Evolutionary conservation across 2,329 filamentous ascomycete genomes (phyloP).

Genomic region (Trichoderma aggressivum): DNA sequence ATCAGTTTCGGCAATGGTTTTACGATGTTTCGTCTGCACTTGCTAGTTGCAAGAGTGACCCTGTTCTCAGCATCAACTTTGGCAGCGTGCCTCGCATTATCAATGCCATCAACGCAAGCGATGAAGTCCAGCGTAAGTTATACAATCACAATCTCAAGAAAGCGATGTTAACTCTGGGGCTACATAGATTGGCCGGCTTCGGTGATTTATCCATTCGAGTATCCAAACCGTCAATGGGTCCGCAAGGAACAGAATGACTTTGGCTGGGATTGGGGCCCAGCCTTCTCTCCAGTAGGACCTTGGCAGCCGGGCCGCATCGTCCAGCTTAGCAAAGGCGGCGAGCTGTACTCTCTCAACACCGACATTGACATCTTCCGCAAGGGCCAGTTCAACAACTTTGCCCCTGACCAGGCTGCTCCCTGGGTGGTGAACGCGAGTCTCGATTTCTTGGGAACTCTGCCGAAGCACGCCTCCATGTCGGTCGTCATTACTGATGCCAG

Average conservation of each 20-base stretch:
- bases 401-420: conserved; percentile 52
- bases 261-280: conserved; percentile 63
- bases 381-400: conserved; percentile 56
- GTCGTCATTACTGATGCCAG: conserved; percentile 45
- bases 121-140: conserved; percentile 11
- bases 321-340: conserved; percentile 38
- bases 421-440: conserved; percentile 62
- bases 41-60: conserved; percentile 10
- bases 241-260: conserved; percentile 62
- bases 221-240: conserved; percentile 33
- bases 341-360: conserved; percentile 35
- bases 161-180: neutral
- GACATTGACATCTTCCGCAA: conserved; percentile 58
- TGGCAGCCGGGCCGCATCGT: conserved; percentile 59
- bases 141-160: no score
- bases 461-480: conserved; percentile 39
- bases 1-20: conserved; percentile 61
- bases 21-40: conserved; percentile 53
- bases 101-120: conserved; percentile 16
- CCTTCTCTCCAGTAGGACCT: conserved; percentile 59
- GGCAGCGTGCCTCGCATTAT: conserved; percentile 23
- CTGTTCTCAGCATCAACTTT: conserved; percentile 23
- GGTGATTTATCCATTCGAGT: conserved; percentile 21
- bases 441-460: conserved; percentile 51
- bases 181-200: conserved; percentile 15